Base-by-base conservation (phyloP, 257 asterid species). In the Solanum verrucosum region DNA sequence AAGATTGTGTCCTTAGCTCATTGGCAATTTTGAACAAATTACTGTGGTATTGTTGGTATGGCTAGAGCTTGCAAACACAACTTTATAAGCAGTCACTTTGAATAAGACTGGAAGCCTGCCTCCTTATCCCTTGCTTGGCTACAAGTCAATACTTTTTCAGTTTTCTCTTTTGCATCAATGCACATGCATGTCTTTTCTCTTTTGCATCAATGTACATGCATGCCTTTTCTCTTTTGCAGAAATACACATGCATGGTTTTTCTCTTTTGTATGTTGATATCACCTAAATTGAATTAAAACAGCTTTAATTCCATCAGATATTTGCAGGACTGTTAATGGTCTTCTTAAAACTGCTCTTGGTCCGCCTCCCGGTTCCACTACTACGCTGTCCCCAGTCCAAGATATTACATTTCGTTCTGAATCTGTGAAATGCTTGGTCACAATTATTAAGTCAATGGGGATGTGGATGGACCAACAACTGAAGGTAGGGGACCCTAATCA, bases 291-390 rank as follows among this genome's bases (percentile, higher is more conserved):
- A 78, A 88, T 91, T 90, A 88, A 89, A 91, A 75, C 91, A 89
- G 81, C 73, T 87, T 88, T 90, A 88, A 93, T 86, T 92, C 90
- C 95, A 75, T 92, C 91, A 89, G 91, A 90, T 92, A 87, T 89
- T 91, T 93, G 96, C 98, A 96, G 99, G 95, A 94, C 96, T 92
- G 99, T 93, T 87, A 96, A 95, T 90, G 99, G 99, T 89, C 99
- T 96, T 87, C 95, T 95, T 75, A 96, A 95, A 94, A 96, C 99
- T 86, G 97, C 99, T 83, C 92, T 96, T 87, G 99, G 99, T 86
- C 99, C 99, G 59, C 98, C 99, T 75, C 93, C 99, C 89, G 99
- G 99, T 88, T 97, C 99, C 15, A 88, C 95, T 52, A 92, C 98
- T 87, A 91, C 96, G 87, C 91, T 97, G 93, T 93, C 99, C 86